phyloP scores from a whole-genome alignment of 805 yeast species.

The Candida corydali region DNA sequence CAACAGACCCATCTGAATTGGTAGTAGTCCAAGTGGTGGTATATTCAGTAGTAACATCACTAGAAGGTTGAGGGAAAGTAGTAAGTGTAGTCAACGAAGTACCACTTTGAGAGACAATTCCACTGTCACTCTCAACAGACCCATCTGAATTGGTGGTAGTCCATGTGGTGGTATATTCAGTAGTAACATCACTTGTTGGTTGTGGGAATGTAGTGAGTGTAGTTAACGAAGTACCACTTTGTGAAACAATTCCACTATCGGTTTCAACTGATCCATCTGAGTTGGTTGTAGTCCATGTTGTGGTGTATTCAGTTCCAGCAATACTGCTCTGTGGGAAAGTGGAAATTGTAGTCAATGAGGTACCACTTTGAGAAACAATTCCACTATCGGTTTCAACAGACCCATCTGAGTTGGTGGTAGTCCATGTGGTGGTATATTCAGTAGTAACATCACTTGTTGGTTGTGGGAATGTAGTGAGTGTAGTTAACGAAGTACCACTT shows the following conservation, averaged over 20 bases:
- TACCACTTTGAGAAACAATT: constrained; percentile 9
- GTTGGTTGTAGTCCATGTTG: constrained; percentile 11
- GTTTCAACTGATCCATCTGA: constrained; percentile 6
- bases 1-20: constrained; percentile 8
- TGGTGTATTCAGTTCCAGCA: constrained; percentile 1
- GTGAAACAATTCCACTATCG: constrained; percentile 8
- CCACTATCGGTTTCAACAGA: constrained; percentile 11
- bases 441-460: constrained; percentile 6
- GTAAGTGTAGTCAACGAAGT: constrained; percentile 1
- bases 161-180: constrained; percentile 13
- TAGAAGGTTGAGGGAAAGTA: constrained; percentile 1
- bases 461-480: constrained; percentile 3
- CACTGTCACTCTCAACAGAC: constrained; percentile 12
- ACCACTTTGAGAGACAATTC: constrained; percentile 11
- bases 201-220: constrained; percentile 4
- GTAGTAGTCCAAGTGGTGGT: constrained; percentile 10
- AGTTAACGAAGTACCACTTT: constrained; percentile 8
- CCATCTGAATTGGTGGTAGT: constrained; percentile 12
- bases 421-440: constrained; percentile 9
- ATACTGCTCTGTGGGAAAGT: constrained; percentile 9
- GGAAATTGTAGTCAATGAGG: constrained; percentile 1
- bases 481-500: constrained; percentile 2
- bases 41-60: background rate
- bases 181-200: constrained; percentile 5
- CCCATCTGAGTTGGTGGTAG: constrained; percentile 11